A percentile compares a stretch with the other conserved stretches of the same genome.
These are phyloP conservation scores for Carex parvula DNA, from an alignment of 176 grass and related monocot genomes.

Conservation along the genomic window DNA sequence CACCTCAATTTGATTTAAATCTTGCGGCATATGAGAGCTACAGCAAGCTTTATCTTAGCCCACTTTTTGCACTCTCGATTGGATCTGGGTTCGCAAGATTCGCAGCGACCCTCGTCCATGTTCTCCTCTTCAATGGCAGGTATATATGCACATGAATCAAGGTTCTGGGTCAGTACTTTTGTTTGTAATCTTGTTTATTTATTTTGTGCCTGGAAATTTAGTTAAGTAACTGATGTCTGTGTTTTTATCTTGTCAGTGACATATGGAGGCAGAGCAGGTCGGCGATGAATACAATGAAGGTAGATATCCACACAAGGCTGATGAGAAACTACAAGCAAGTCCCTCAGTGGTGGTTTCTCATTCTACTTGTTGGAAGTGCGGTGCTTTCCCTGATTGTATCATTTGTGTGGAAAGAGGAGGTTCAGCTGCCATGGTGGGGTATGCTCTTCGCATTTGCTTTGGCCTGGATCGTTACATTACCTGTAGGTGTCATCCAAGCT, in stretches of 20 bases:
- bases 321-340: conserved; percentile 73
- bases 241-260: conserved; percentile 41
- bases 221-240: conserved; percentile 1
- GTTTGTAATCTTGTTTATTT: conserved; percentile 1
- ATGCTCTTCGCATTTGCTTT: conserved; percentile 71
- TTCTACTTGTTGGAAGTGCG: conserved; percentile 36
- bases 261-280: conserved; percentile 60
- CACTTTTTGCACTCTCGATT: conserved; percentile 59
- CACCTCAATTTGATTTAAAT: conserved; percentile 51
- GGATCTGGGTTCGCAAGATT: conserved; percentile 75
- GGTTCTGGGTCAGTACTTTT: neutral
- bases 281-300: conserved; percentile 35
- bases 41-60: conserved; percentile 61
- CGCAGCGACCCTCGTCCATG: conserved; percentile 55
- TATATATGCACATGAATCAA: conserved; percentile 18
- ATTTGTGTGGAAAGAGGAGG: conserved; percentile 51
- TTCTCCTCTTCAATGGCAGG: conserved; percentile 79
- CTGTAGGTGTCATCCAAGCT: conserved; percentile 75
- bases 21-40: conserved; percentile 23
- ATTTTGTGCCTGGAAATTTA: neutral
- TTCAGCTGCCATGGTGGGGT: conserved; percentile 83
- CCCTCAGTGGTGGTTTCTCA: conserved; percentile 82
- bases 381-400: conserved; percentile 54
- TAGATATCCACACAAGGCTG: conserved; percentile 65
- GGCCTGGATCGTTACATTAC: conserved; percentile 77